These are phyloP conservation scores for Stipa capillata DNA, from an alignment of 176 grass and related monocot genomes.

Conservation along the genomic window DNA sequence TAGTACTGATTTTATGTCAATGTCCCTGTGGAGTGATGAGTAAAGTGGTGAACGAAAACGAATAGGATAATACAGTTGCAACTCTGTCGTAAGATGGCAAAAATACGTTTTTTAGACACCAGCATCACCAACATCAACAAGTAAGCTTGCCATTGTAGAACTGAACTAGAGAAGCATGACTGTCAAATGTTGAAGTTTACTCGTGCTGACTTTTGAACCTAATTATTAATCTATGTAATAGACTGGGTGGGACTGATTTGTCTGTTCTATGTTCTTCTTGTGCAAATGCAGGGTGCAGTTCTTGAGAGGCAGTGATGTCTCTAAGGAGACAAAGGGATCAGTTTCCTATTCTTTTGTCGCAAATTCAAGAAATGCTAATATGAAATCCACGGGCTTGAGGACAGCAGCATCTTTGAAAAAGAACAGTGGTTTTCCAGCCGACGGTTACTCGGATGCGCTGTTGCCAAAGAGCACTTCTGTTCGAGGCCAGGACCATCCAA, in stretches of 20 bases:
- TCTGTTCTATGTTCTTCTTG: background rate
- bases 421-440: background rate
- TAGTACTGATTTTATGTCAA: background rate
- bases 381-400: constrained; percentile 12
- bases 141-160: background rate
- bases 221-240: background rate
- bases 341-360: background rate
- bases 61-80: background rate
- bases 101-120: background rate
- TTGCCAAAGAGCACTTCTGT: constrained; percentile 45
- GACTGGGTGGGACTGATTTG: background rate
- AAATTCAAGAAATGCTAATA: constrained; percentile 26
- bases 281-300: constrained; percentile 16
- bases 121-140: background rate
- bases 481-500: constrained; percentile 49
- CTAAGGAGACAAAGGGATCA: constrained; percentile 16
- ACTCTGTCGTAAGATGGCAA: background rate
- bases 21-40: background rate
- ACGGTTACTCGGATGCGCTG: background rate
- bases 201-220: background rate
- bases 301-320: background rate
- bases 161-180: background rate
- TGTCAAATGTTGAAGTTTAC: background rate
- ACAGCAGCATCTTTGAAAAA: constrained; percentile 34
- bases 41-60: background rate